Evolutionary conservation across 306 rosid species (phyloP).

Genomic region (Ormosia emarginata): DNA sequence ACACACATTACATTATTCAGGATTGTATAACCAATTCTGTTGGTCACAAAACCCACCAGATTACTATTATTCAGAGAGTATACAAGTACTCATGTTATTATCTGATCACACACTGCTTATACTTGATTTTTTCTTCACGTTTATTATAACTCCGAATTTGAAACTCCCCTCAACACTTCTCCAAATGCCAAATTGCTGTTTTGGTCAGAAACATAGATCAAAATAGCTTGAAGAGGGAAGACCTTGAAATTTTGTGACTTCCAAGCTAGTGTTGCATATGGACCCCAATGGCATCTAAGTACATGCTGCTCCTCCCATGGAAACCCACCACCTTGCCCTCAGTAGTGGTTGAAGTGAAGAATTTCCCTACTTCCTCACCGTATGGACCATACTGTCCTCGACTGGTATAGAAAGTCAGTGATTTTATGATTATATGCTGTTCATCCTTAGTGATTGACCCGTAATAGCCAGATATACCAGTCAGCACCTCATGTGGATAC

Average conservation of each 20-base stretch:
- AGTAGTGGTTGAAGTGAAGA: slow-evolving; percentile 83
- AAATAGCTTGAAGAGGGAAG: slow-evolving; percentile 61
- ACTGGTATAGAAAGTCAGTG: slow-evolving; percentile 74
- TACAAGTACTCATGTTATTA: background rate
- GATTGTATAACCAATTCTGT: background rate
- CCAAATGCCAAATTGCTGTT: background rate
- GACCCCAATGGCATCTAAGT: slow-evolving; percentile 87
- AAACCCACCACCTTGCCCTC: slow-evolving; percentile 91
- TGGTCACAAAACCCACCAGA: background rate
- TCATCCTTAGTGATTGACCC: slow-evolving; percentile 52
- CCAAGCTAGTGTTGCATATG: slow-evolving; percentile 99
- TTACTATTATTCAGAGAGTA: background rate
- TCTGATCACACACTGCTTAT: background rate
- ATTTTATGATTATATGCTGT: slow-evolving; percentile 47
- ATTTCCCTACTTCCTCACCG: slow-evolving; percentile 82
- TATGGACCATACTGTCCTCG: slow-evolving; percentile 92
- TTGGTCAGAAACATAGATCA: slow-evolving; percentile 21
- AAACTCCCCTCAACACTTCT: background rate
- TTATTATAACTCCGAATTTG: background rate
- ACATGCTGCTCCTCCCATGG: slow-evolving; percentile 76
- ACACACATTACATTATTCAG: slow-evolving; percentile 6
- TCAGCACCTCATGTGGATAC: slow-evolving; percentile 76
- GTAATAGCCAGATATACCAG: slow-evolving; percentile 74
- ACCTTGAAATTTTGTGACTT: slow-evolving; percentile 48
- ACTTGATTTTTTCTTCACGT: background rate